These are phyloP conservation scores for Aureobasidium sp. DNA, from an alignment of 2,329 filamentous ascomycete genomes.

Conservation along the genomic window DNA sequence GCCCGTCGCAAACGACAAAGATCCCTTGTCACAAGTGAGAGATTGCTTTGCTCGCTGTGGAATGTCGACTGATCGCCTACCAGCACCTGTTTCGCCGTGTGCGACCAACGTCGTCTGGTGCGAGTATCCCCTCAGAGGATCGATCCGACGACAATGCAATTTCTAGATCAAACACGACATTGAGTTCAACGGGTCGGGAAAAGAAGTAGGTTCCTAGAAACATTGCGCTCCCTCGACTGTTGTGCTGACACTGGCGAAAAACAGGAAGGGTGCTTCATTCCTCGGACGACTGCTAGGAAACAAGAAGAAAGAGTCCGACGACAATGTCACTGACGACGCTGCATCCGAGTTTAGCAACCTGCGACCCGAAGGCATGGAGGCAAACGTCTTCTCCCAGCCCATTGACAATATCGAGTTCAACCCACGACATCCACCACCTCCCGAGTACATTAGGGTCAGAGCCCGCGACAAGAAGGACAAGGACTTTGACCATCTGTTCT, in stretches of 20 bases:
- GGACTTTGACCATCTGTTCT: conserved; percentile 80
- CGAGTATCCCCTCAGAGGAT: conserved; percentile 40
- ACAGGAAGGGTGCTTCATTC: conserved; percentile 81
- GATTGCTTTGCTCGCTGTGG: conserved; percentile 19
- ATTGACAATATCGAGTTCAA: conserved; percentile 67
- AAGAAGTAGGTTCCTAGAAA: conserved; percentile 7
- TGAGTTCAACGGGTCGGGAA: conserved; percentile 6
- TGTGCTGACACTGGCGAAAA: conserved; percentile 6
- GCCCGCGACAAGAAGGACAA: conserved; percentile 70
- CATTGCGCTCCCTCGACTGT: not conserved
- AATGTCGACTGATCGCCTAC: conserved; percentile 3
- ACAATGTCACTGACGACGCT: conserved; percentile 27
- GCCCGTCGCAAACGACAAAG: conserved; percentile 33
- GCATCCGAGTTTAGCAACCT: conserved; percentile 39
- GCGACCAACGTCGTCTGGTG: conserved; percentile 31
- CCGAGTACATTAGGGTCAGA: conserved; percentile 81
- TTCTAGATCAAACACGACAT: conserved; percentile 7
- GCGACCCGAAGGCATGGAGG: conserved; percentile 71
- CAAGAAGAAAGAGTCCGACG: conserved; percentile 54
- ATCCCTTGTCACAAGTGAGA: conserved; percentile 60
- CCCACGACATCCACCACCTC: conserved; percentile 79
- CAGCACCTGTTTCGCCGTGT: conserved; percentile 52
- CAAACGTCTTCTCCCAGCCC: conserved; percentile 70
- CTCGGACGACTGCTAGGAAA: conserved; percentile 75
- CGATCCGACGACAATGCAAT: conserved; percentile 3